Evolutionary conservation across 805 yeast genomes (phyloP).

Genomic region (Debaryomyces maramus): DNA sequence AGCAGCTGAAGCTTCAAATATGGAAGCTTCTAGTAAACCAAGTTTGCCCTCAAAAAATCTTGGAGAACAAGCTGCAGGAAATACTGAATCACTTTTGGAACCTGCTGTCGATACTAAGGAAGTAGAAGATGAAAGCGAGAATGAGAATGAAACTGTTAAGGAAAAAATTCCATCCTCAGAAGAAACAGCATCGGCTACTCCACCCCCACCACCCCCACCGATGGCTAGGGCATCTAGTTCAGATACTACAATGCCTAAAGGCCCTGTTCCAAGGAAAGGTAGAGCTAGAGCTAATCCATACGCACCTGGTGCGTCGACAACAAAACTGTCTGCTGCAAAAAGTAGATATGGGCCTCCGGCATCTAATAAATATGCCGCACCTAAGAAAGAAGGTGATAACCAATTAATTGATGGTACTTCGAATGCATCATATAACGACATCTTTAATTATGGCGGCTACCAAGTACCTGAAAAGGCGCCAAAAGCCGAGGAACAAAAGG

Average conservation of each 20-base stretch:
- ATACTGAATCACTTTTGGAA: too few relatives aligned
- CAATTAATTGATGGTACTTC: not conserved
- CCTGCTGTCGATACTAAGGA: not conserved
- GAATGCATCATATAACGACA: slow-evolving; percentile 7
- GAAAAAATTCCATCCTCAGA: too few relatives aligned
- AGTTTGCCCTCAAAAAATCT: not conserved
- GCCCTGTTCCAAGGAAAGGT: slow-evolving; percentile 1
- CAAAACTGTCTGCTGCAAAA: slow-evolving; percentile 14
- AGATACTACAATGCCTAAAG: too few relatives aligned
- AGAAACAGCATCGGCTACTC: too few relatives aligned
- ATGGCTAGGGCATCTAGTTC: too few relatives aligned
- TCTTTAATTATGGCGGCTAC: slow-evolving; percentile 14
- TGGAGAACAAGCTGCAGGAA: too few relatives aligned
- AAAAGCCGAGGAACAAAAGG: not conserved
- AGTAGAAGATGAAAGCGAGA: not conserved
- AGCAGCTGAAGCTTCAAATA: not conserved
- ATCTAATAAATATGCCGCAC: slow-evolving; percentile 11
- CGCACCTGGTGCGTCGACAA: slow-evolving; percentile 29
- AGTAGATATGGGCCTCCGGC: slow-evolving; percentile 30
- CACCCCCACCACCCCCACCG: too few relatives aligned
- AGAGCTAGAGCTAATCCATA: slow-evolving; percentile 30
- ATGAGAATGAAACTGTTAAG: not conserved
- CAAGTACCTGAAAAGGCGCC: not conserved
- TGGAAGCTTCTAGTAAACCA: not conserved
- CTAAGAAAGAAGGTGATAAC: slow-evolving; percentile 2